Evolutionary conservation across 164 flowering plant species (phyloP).

Genomic region (grape (Vitis vinifera)): DNA sequence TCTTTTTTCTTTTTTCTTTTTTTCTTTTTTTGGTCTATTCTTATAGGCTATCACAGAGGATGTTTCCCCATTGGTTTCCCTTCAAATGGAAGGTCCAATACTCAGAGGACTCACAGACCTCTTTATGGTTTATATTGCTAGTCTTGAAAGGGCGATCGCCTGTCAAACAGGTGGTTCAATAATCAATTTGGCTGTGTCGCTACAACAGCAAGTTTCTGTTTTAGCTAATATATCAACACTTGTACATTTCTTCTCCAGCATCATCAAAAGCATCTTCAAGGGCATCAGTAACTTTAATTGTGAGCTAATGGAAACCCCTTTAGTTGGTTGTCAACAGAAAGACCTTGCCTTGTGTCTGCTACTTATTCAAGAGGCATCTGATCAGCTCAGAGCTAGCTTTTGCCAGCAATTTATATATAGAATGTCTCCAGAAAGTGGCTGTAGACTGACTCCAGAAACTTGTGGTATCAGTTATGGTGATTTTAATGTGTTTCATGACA

Average conservation of each 20-base stretch:
- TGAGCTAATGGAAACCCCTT: constrained; percentile 12
- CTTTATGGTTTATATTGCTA: constrained; percentile 43
- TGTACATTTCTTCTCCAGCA: constrained; percentile 33
- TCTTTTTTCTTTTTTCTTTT: neutral
- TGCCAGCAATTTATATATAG: constrained; percentile 34
- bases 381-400: constrained; percentile 35
- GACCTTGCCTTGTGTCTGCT: constrained; percentile 31
- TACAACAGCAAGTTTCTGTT: constrained; percentile 47
- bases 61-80: constrained; percentile 34
- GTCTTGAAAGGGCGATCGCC: constrained; percentile 41
- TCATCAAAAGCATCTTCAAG: constrained; percentile 22
- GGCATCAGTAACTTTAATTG: constrained; percentile 6
- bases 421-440: constrained; percentile 28
- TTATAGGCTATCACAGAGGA: constrained; percentile 45
- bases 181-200: constrained; percentile 30
- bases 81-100: constrained; percentile 55
- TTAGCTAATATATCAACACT: constrained; percentile 50
- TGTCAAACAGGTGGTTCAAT: constrained; percentile 22
- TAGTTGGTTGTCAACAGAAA: constrained; percentile 9
- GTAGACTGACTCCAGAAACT: constrained; percentile 14
- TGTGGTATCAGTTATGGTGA: constrained; percentile 13
- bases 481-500: constrained; percentile 9
- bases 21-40: neutral
- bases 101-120: constrained; percentile 48
- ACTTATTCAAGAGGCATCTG: constrained; percentile 31